Conservation (phyloP, 371 early-diverging fungal species). For the Mucor sp. region DNA sequence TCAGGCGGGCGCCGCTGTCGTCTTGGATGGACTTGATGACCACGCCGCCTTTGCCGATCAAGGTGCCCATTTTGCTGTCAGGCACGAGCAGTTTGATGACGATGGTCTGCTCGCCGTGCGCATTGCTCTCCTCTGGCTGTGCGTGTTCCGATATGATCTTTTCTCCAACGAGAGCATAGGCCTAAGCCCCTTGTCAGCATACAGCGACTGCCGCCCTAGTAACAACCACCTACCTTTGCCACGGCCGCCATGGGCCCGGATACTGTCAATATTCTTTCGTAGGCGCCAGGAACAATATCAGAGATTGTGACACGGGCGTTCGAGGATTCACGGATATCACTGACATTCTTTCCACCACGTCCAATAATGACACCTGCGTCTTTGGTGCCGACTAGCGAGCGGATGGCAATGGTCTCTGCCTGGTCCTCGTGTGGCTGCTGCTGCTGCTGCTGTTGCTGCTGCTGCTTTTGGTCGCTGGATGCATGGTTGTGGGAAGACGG, state of each 20-base stretch:
- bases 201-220: too few species aligned
- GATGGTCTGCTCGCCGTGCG: conserved; percentile 32
- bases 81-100: conserved; percentile 76
- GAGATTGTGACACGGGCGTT: conserved; percentile 81
- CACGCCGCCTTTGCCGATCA: conserved; percentile 90
- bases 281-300: conserved; percentile 74
- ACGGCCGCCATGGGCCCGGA: conserved; percentile 74
- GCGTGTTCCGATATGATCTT: conserved; percentile 63
- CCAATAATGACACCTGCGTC: conserved; percentile 89
- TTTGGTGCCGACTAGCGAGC: conserved; percentile 78
- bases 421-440: not conserved
- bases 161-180: conserved; percentile 71
- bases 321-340: conserved; percentile 75
- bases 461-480: not conserved
- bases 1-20: conserved; percentile 80
- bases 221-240: conserved; percentile 61
- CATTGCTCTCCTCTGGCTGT: conserved; percentile 25
- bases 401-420: conserved; percentile 43
- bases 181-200: conserved; percentile 28
- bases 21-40: conserved; percentile 91
- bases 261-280: conserved; percentile 76
- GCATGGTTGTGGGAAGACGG: not conserved
- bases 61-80: conserved; percentile 79
- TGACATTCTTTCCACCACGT: conserved; percentile 78
- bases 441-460: not conserved